Conservation (phyloP, 2,329 filamentous ascomycete species). For the Diaporthe helianthi region DNA sequence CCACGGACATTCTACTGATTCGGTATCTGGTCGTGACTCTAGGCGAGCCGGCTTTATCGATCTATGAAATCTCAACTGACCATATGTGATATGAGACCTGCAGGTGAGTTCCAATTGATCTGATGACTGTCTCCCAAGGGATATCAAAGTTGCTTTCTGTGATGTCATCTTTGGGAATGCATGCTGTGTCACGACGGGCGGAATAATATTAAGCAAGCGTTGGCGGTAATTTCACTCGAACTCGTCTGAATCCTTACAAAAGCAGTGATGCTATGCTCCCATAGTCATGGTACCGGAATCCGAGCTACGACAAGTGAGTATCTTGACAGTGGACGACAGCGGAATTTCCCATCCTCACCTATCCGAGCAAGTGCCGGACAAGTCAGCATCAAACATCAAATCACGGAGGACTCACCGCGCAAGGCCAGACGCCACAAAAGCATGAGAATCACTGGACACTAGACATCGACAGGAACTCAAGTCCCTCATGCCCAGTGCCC, state of each 20-base stretch:
- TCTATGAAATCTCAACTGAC: constrained; percentile 2
- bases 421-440: not conserved
- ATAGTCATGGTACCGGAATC: not conserved
- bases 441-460: not conserved
- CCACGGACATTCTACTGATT: not conserved
- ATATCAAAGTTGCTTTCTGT: not conserved
- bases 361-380: not conserved
- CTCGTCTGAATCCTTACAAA: not conserved
- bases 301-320: not conserved
- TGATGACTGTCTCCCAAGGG: not conserved
- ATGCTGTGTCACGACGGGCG: not conserved
- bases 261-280: not conserved
- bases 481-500: not conserved
- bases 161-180: not conserved
- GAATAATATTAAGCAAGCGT: too few species aligned
- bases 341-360: not conserved
- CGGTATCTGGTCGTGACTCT: not conserved
- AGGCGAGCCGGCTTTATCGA: not conserved
- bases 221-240: not conserved
- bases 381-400: not conserved
- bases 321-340: not conserved
- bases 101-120: not conserved
- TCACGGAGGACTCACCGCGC: not conserved
- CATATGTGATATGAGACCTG: not conserved
- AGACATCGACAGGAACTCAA: not conserved